phyloP scores from a whole-genome alignment of 192 early-diverging fungal species.

The Geosiphon pyriformis region DNA sequence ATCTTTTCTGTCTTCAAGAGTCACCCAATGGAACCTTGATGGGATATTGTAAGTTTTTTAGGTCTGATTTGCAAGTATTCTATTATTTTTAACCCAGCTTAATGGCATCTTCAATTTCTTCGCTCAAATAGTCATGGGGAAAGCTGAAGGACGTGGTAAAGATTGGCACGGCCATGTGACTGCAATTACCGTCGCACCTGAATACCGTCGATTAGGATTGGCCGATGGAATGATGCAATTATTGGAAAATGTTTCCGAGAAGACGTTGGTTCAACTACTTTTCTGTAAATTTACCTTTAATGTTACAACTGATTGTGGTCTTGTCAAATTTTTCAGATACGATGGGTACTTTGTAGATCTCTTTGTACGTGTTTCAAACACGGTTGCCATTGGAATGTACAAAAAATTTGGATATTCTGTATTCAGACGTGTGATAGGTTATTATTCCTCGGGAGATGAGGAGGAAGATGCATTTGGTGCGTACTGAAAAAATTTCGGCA shows the following conservation, averaged over 20 bases:
- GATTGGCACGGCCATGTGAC: slow-evolving; percentile 99
- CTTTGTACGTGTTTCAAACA: slow-evolving; percentile 91
- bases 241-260: slow-evolving; percentile 86
- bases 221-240: slow-evolving; percentile 84
- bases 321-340: slow-evolving; percentile 44
- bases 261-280: slow-evolving; percentile 44
- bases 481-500: neutral
- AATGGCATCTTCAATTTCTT: too few species aligned
- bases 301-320: neutral
- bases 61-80: too few species aligned
- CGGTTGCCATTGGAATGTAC: slow-evolving; percentile 90
- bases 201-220: slow-evolving; percentile 87
- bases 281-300: neutral
- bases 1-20: slow-evolving; percentile 82
- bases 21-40: slow-evolving; percentile 64
- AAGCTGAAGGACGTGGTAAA: slow-evolving; percentile 82
- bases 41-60: slow-evolving; percentile 84
- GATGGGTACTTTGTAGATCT: slow-evolving; percentile 92
- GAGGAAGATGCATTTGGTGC: slow-evolving; percentile 84
- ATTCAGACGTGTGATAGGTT: slow-evolving; percentile 80
- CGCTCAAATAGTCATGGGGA: slow-evolving; percentile 73
- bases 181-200: slow-evolving; percentile 93
- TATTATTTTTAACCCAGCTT: too few species aligned
- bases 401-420: slow-evolving; percentile 86
- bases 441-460: slow-evolving; percentile 74